A percentile compares a stretch with the other conserved stretches of the same genome.
Conservation (phyloP, 805 yeast species). For the Saccharomycopsis fermentans region DNA sequence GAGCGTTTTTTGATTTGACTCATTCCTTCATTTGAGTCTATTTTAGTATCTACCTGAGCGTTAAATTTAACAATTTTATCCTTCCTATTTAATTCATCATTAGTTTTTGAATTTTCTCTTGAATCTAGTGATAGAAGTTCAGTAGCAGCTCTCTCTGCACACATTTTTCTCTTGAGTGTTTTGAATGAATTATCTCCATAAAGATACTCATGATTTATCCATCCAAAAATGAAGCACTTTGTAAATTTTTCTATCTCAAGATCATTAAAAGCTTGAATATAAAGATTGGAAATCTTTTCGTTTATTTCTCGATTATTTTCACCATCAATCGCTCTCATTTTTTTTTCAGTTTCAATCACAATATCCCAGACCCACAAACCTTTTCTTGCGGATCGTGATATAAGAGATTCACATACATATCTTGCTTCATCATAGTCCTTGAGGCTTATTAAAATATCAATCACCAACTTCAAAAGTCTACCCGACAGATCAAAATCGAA, state of each 20-base stretch:
- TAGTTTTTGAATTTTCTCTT: background rate
- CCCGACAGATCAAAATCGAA: background rate
- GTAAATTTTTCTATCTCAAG: constrained; percentile 1
- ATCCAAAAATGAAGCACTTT: constrained; percentile 2
- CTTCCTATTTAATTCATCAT: background rate
- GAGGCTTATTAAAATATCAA: background rate
- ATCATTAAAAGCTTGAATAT: background rate
- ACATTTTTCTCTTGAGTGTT: background rate
- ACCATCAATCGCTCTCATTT: background rate
- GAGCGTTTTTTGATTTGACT: background rate
- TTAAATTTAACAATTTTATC: too few relatives aligned
- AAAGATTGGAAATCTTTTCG: background rate
- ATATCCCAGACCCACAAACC: constrained; percentile 2
- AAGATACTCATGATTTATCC: constrained; percentile 4
- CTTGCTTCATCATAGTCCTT: constrained; percentile 5
- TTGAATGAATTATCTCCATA: background rate
- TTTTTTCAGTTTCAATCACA: constrained; percentile 2
- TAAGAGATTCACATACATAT: background rate
- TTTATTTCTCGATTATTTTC: background rate
- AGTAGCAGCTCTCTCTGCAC: background rate
- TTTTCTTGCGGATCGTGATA: background rate
- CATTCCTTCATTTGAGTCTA: background rate
- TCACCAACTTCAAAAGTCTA: background rate
- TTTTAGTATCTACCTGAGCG: too few relatives aligned
- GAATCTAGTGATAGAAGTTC: background rate